Conservation (phyloP, 1,284 basidiomycete genomes). For the Ceratobasidium sp. region DNA sequence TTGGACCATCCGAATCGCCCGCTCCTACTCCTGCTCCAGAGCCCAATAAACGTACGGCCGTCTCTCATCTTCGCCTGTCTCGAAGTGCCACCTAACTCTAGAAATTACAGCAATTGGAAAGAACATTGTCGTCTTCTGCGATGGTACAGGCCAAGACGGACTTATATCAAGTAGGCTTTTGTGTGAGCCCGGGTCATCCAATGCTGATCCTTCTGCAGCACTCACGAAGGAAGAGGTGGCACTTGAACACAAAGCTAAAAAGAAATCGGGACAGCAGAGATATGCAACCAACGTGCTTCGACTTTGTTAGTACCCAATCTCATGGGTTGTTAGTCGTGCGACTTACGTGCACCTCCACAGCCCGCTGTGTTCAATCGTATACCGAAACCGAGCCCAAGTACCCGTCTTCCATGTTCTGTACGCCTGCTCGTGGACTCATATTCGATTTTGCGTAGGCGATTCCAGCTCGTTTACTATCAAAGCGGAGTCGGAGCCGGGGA, state of each 20-base stretch:
- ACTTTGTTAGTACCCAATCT: not conserved
- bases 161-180: constrained; percentile 10
- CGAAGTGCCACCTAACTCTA: too few species aligned
- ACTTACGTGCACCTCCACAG: too few species aligned
- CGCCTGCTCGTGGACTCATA: too few species aligned
- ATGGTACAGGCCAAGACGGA: constrained; percentile 34
- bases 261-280: not conserved
- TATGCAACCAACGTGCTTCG: constrained; percentile 25
- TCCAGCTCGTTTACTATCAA: constrained; percentile 47
- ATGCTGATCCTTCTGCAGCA: not conserved
- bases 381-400: constrained; percentile 18
- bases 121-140: constrained; percentile 7
- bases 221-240: constrained; percentile 14
- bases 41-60: too few species aligned
- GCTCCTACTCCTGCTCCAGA: too few species aligned
- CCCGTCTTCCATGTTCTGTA: too few species aligned
- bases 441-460: not conserved
- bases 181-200: not conserved
- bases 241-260: constrained; percentile 1
- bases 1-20: too few species aligned
- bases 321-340: not conserved
- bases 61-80: too few species aligned
- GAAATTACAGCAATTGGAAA: too few species aligned
- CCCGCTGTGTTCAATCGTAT: constrained; percentile 10
- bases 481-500: constrained; percentile 39